Base-by-base conservation (phyloP, 2,329 filamentous ascomycete genomes). In the Phaeosphaeriaceae sp. region DNA sequence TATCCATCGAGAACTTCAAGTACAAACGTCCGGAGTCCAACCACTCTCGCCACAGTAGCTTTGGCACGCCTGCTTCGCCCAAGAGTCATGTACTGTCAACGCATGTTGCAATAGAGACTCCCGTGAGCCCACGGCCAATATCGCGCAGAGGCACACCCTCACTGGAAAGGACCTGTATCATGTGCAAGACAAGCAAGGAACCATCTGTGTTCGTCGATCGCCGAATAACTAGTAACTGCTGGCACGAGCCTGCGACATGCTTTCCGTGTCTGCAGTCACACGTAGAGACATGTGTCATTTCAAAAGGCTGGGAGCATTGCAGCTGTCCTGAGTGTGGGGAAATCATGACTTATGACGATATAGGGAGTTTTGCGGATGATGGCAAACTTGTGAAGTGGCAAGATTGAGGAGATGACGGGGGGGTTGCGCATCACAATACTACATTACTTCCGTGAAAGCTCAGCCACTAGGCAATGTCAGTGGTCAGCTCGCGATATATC, bases 261-360 rank as follows among this genome's bases (percentile, higher is more conserved):
- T 55, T 60, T 19, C 54, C 57, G 5, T 76, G 73, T 27, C 56
- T 75, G 27, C 63, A 70, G 51, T 45, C 53, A 1, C 72, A 71
- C 65, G 60, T 76, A 1, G 61, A 67, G n/a, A 57, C 56, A 11
- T 67, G 66, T 49, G 60, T 70, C 31, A 58, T 62, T 17, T 61
- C 49, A 3, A 58, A 54, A 25, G 62, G 68, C 5, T 63, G 61
- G 53, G 63, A 65, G 13, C 54, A 57, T 17, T 70, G 65, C 24
- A 61, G 60, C 7, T 76, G 73, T 62, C 72, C 71, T 0, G 73
- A 76, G 53, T 76, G 73, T 44, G 64, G 65, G 2, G 67, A 73
- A 51, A 13, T 22, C 0, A 67, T 76, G 64, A 52, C 52, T 0
- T 66, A 65, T 10, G 69, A 71, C 17, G 73, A 75, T 51, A 57